Evolutionary conservation across 176 grass and related monocot species (phyloP).

Genomic region (Rhynchospora breviuscula): DNA sequence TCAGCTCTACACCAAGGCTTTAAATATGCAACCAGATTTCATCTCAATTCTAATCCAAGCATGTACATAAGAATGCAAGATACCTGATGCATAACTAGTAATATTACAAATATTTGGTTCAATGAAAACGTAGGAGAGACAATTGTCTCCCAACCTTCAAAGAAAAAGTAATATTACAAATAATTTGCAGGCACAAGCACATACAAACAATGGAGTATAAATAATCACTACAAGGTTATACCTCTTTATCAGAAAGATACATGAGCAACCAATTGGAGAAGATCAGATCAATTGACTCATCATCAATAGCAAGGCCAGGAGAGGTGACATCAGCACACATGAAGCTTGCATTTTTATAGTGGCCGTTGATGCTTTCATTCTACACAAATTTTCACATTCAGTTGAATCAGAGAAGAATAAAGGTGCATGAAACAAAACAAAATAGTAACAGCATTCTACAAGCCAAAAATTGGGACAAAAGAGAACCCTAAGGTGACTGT

Average conservation of each 20-base stretch:
- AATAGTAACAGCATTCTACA: constrained; percentile 1
- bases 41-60: no score
- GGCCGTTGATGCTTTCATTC: constrained; percentile 88
- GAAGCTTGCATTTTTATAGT: constrained; percentile 71
- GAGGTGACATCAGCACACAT: constrained; percentile 90
- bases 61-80: no score
- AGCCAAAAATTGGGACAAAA: background rate
- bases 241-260: constrained; percentile 96
- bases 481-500: background rate
- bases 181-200: background rate
- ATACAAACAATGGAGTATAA: background rate
- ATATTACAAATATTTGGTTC: no score
- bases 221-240: constrained; percentile 19
- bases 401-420: background rate
- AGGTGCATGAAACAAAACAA: background rate
- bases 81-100: no score
- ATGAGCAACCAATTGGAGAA: constrained; percentile 98
- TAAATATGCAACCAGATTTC: no score
- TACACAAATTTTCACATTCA: constrained; percentile 30
- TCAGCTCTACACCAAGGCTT: background rate
- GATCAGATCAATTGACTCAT: constrained; percentile 77
- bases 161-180: no score
- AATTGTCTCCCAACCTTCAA: no score
- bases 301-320: constrained; percentile 55
- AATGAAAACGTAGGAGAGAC: no score